Evolutionary conservation across 192 early-diverging fungal species (phyloP).

Genomic region (Coemansia sp.): DNA sequence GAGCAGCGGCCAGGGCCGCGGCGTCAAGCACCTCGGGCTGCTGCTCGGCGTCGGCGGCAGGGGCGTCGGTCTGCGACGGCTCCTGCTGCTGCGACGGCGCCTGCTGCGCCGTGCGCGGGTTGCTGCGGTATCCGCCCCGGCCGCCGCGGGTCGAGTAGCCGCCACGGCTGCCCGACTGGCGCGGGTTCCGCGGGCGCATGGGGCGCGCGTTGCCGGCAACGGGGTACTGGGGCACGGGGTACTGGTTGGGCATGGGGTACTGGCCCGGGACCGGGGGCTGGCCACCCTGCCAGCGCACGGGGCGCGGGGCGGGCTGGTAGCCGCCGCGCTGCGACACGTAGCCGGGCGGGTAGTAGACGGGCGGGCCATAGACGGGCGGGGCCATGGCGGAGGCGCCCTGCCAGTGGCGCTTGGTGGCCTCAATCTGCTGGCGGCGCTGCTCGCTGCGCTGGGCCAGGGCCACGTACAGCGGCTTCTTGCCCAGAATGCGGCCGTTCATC

Average conservation of each 20-base stretch:
- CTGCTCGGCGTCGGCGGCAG: conserved; percentile 29
- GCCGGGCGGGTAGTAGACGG: conserved; percentile 57
- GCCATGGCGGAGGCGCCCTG: conserved; percentile 44
- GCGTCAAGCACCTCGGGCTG: conserved; percentile 53
- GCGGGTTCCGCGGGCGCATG: conserved; percentile 48
- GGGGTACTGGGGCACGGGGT: conserved; percentile 47
- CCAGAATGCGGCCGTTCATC: conserved; percentile 96
- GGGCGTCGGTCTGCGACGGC: conserved; percentile 26
- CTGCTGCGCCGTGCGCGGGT: conserved; percentile 39
- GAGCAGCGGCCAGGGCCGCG: conserved; percentile 71
- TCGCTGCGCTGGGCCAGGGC: conserved; percentile 98
- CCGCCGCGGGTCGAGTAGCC: conserved; percentile 49
- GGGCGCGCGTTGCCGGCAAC: conserved; percentile 33
- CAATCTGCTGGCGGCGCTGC: conserved; percentile 89
- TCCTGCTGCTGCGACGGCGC: conserved; percentile 31
- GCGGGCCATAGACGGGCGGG: conserved; percentile 50
- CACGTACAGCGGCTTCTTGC: conserved; percentile 96
- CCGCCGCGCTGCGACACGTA: conserved; percentile 51
- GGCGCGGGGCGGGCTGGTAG: conserved; percentile 47
- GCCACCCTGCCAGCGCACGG: conserved; percentile 54
- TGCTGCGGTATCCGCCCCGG: conserved; percentile 43
- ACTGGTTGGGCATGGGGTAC: conserved; percentile 48
- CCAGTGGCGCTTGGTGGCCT: conserved; percentile 91
- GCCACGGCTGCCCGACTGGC: conserved; percentile 43
- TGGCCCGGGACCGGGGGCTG: conserved; percentile 43